Base-by-base conservation (phyloP, 805 yeast species). In the Saccharomycopsis malanga region DNA sequence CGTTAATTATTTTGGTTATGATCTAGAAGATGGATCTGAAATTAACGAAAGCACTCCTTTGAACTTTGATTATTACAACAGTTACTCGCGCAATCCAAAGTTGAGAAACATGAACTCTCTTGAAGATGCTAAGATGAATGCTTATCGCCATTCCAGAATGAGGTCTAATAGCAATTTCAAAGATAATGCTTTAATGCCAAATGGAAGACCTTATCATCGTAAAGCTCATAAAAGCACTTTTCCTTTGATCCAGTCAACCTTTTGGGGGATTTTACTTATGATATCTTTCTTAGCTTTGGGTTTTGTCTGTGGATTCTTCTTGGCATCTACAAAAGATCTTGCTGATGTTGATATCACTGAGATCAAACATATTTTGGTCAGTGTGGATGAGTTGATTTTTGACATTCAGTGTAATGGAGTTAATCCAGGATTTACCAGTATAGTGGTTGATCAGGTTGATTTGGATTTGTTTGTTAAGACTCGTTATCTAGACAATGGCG, bases 271-370 rank as follows among this genome's bases (percentile, higher is more conserved):
- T 35, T 44, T 64, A 35, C 57, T 73, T 32, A 70, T 76, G 2
- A 54, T 76, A 14, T 60, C 73, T 12, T 68, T 87, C n/a, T 62
- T 86, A 9, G 67, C 79, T 0, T 61, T 83, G 25, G 96, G 96
- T 1, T 87, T 91, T 58, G 68, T 84, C 4, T 70, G 82, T 57
- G 98, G 98, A 0, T 86, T 89, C 58, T 66, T 88, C 2, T 66
- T 89, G 36, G 96, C 96, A 0, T 81, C 95, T 1, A 81, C 87
- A 17, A 87, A 87, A 56, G 96, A 91, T 48, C 67, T 91, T 46
- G 79, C 82, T 44, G 73, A 76, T 51, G 81, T 87, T 17, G 65
- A 74, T 18, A 75, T 89, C 7, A 61, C 68, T 2, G 66, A 77
- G n/a, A 69, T 89, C 35, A 76, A 74, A 42, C 86, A 86, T 57